Evolutionary conservation across 768 basidiomycete genomes (phyloP).

Genomic region (Omphalotus guepiniiformis): DNA sequence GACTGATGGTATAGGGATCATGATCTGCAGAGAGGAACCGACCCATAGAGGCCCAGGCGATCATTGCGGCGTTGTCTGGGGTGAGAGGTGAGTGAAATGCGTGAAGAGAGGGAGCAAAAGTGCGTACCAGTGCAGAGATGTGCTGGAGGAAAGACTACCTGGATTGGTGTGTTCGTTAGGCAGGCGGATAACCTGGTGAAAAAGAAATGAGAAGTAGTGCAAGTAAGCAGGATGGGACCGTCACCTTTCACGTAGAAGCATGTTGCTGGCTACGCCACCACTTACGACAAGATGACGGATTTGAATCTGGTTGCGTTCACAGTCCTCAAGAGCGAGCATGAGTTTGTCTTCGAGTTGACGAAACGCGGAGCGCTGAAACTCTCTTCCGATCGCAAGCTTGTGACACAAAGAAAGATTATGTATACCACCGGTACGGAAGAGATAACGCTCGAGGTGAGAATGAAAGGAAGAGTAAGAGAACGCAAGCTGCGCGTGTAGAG

Average conservation of each 20-base stretch:
- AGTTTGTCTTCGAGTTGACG: slow-evolving; percentile 77
- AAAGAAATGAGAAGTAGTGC: not conserved
- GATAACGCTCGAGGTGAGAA: slow-evolving; percentile 58
- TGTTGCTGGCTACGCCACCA: slow-evolving; percentile 92
- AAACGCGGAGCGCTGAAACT: slow-evolving; percentile 71
- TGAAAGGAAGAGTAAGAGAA: slow-evolving; percentile 85
- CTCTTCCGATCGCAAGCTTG: slow-evolving; percentile 52
- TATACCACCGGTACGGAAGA: slow-evolving; percentile 41
- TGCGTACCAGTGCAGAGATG: slow-evolving; percentile 74
- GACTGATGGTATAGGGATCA: slow-evolving; percentile 57
- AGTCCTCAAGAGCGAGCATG: slow-evolving; percentile 44
- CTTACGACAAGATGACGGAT: slow-evolving; percentile 72
- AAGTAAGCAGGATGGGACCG: not conserved
- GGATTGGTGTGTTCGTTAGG: slow-evolving; percentile 23
- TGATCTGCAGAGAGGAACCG: slow-evolving; percentile 62
- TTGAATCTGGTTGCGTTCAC: slow-evolving; percentile 34
- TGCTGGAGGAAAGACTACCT: slow-evolving; percentile 70
- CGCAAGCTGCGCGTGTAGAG: slow-evolving; percentile 48
- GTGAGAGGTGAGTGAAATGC: too few relatives aligned
- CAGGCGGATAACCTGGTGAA: not conserved
- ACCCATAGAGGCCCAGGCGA: slow-evolving; percentile 87
- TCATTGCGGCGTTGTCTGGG: slow-evolving; percentile 98
- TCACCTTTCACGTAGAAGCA: slow-evolving; percentile 61
- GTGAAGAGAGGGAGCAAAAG: not conserved
- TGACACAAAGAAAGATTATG: slow-evolving; percentile 33